Base-by-base conservation (phyloP, 2,329 filamentous ascomycete species). In the Ophiocordyceps polyrhachis-furcata region DNA sequence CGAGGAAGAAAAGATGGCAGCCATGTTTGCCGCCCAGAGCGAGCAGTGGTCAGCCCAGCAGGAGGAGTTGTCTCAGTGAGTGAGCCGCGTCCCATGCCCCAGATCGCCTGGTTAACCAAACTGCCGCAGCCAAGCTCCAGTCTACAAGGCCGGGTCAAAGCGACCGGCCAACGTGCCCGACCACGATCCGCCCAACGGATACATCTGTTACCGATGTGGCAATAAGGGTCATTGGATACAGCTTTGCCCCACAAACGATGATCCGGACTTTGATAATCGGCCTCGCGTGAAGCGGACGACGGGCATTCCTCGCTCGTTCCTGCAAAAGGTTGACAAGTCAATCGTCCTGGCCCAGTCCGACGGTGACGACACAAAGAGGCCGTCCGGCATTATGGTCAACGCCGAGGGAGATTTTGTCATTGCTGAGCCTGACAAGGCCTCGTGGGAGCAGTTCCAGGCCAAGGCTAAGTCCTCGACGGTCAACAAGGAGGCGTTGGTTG, bases 151-250 rank as follows among this genome's bases (percentile, higher is more conserved):
- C 20, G 74, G 74, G 13, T 58, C 63, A 42, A 91, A 91, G 56
- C 72, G 78, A 51, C 72, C 76, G 4, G 70, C 74, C 46, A 83
- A 84, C 51, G 83, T 93, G 25, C 91, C 91, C 4, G 88, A 93
- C 54, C 88, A 94, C 57, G 86, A 91, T 41, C 88, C 91, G 2
- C 91, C 91, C 1, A 82, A 83, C 44, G 88, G 88, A 44, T 98
- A 98, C 62, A 81, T 95, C 49, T 98, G 91, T 65, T 94, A 95
- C 60, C 81, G 91, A 43, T 98, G 91, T 63, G 83, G 87, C 49
- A 83, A 95, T 62, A 95, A 95, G 66, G 91, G 88, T n/a, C 91
- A 98, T 62, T 98, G 89, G 89, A 98, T 98, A 50, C 89, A 96
- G 65, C 76, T 85, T 44, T 98, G 91, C 57, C 91, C 91, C 7